Percentiles rank a stretch among this genome's conserved stretches.
Evolutionary conservation across 805 yeast genomes (phyloP).

Genomic region (Metschnikowia drakensbergensis): DNA sequence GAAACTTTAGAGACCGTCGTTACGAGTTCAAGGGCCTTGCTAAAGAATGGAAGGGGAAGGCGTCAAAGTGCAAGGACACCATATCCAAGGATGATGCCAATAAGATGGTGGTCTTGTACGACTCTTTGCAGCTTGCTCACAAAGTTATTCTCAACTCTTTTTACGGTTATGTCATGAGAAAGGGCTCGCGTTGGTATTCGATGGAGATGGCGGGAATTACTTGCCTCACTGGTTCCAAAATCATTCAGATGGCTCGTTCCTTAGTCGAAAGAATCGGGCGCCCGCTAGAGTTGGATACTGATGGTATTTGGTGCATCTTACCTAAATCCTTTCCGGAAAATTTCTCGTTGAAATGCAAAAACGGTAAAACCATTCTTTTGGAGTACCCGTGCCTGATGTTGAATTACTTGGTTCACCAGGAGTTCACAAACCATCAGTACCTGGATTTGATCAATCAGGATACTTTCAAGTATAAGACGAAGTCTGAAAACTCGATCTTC

Average conservation of each 20-base stretch:
- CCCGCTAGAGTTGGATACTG: constrained; percentile 95
- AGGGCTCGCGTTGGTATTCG: constrained; percentile 98
- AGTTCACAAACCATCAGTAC: constrained; percentile 91
- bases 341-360: constrained; percentile 61
- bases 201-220: constrained; percentile 99
- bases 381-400: constrained; percentile 97
- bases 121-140: constrained; percentile 93
- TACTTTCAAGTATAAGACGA: constrained; percentile 64
- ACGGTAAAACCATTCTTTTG: constrained; percentile 71
- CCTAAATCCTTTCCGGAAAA: constrained; percentile 94
- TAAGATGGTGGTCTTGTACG: constrained; percentile 90
- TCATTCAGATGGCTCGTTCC: constrained; percentile 93
- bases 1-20: constrained; percentile 91
- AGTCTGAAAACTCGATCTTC: constrained; percentile 89
- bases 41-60: constrained; percentile 88
- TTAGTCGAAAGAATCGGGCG: constrained; percentile 91
- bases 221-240: constrained; percentile 95
- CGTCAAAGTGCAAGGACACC: constrained; percentile 53
- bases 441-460: constrained; percentile 77
- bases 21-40: constrained; percentile 93
- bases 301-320: constrained; percentile 98
- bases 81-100: constrained; percentile 81
- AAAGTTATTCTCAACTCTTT: constrained; percentile 94
- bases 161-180: constrained; percentile 98
- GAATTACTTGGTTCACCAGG: constrained; percentile 85